Base-by-base conservation (phyloP, 2,329 filamentous ascomycete genomes). In the Ophiosphaerella korrae region DNA sequence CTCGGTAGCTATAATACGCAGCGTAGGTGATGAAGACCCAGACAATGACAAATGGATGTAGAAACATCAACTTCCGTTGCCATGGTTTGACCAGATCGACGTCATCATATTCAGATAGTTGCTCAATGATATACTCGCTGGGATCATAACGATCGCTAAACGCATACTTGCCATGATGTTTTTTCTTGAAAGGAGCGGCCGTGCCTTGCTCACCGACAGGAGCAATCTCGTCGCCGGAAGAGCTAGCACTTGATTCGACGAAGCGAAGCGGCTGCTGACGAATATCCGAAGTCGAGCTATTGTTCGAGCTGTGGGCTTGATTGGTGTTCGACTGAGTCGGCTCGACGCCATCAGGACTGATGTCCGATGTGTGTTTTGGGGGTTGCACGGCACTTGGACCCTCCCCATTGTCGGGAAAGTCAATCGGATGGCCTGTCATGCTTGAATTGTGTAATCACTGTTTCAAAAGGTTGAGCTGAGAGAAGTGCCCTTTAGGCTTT, bases 21-120 rank as follows among this genome's bases (percentile, higher is more conserved):
- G 36, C 45, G 16, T 47, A 47, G 2, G 45, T 35, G 11, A 47
- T 12, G 45, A 47, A 47, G 21, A 47, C 45, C 45, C 45, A 47
- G 18, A 40, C 37, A 35, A 47, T 47, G 37, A 47, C 45, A 29
- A 47, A 14, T 7, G 45, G 45, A 14, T 47, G 45, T 6, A 47
- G 9, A 12, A 47, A 23, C 3, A 47, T 47, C n/a, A 47, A 37
- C 31, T 24, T 47, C 3, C 45, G 36, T 5, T 47, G 45, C 45
- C 45, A 47, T 41, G 45, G 45, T 37, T 47, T 47, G 29, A 47
- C 45, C 7, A 47, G 13, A 21, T 47, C 45, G 2, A 35, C 16
- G n/a, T 47, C 45, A n/a, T 47, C 45, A 21, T 47, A 29, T 34
- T 47, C 45, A 8, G 45, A 47, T 16, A 47, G 37, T 21, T 40